Evolutionary conservation across 140 eudicot genomes (phyloP).

Genomic region (Oenanthe javanica): DNA sequence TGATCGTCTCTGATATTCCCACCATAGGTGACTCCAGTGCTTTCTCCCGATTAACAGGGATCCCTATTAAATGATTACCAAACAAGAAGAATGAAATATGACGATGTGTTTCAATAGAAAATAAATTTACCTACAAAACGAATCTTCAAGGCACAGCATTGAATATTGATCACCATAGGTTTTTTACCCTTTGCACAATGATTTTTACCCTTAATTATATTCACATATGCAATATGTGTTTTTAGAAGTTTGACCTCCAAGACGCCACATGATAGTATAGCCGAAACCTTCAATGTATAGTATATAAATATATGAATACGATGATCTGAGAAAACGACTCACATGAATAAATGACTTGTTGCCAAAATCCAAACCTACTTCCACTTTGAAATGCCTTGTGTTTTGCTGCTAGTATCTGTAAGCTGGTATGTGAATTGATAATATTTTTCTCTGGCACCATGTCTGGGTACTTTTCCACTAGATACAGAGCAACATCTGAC

Average conservation of each 20-base stretch:
- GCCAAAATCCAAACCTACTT: neutral
- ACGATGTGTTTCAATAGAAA: too few species aligned
- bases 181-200: too few species aligned
- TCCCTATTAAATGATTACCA: neutral
- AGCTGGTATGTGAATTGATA: neutral
- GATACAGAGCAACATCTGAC: neutral
- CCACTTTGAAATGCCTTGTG: neutral
- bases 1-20: neutral
- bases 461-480: constrained; percentile 2
- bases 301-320: neutral
- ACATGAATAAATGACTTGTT: constrained; percentile 1
- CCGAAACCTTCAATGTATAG: neutral
- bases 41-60: neutral
- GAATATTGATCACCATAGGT: too few species aligned
- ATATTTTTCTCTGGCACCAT: neutral
- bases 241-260: too few species aligned
- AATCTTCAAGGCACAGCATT: too few species aligned
- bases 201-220: too few species aligned
- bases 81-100: neutral
- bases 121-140: too few species aligned
- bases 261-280: neutral
- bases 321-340: neutral
- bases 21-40: neutral
- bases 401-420: neutral
- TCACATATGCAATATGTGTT: too few species aligned